A percentile compares a stretch with the other conserved stretches of the same genome.
These are phyloP conservation scores for Tricholoma matsutake DNA, from an alignment of 768 basidiomycete genomes.

Conservation along the genomic window DNA sequence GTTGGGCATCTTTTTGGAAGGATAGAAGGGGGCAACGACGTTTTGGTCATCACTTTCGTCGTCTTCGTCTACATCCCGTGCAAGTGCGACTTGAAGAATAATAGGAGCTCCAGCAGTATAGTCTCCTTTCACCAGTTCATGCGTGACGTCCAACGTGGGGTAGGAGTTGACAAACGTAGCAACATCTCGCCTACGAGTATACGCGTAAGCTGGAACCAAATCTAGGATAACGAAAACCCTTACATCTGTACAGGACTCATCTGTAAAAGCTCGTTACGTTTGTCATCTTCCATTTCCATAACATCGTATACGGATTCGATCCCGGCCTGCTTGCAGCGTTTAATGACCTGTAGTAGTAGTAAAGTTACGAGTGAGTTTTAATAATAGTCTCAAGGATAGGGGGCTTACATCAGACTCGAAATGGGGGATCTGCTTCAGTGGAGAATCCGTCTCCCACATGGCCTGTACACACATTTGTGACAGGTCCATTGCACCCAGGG, in stretches of 20 bases:
- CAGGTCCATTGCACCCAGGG: slow-evolving; percentile 94
- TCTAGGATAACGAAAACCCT: slow-evolving; percentile 28
- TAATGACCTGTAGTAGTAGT: slow-evolving; percentile 53
- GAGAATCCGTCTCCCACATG: slow-evolving; percentile 96
- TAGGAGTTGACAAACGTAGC: slow-evolving; percentile 96
- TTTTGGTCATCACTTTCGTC: slow-evolving; percentile 71
- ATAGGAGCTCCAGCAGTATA: slow-evolving; percentile 87
- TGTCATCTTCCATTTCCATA: slow-evolving; percentile 97
- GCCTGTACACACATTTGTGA: slow-evolving; percentile 99
- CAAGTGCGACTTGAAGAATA: slow-evolving; percentile 71
- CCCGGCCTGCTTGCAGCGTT: slow-evolving; percentile 77
- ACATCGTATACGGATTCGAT: slow-evolving; percentile 94
- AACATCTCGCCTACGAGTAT: slow-evolving; percentile 78
- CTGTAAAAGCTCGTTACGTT: slow-evolving; percentile 74
- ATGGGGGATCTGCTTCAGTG: slow-evolving; percentile 93
- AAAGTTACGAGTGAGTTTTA: not conserved
- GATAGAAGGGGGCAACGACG: slow-evolving; percentile 94
- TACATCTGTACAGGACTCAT: slow-evolving; percentile 89
- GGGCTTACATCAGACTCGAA: slow-evolving; percentile 80
- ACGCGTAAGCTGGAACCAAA: slow-evolving; percentile 13
- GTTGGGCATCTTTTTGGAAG: slow-evolving; percentile 84
- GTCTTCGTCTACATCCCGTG: slow-evolving; percentile 79
- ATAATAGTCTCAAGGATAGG: not conserved
- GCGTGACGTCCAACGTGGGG: slow-evolving; percentile 90
- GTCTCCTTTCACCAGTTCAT: slow-evolving; percentile 83